Evolutionary conservation across 768 basidiomycete species (phyloP).

Genomic region (Collybiopsis luxurians): DNA sequence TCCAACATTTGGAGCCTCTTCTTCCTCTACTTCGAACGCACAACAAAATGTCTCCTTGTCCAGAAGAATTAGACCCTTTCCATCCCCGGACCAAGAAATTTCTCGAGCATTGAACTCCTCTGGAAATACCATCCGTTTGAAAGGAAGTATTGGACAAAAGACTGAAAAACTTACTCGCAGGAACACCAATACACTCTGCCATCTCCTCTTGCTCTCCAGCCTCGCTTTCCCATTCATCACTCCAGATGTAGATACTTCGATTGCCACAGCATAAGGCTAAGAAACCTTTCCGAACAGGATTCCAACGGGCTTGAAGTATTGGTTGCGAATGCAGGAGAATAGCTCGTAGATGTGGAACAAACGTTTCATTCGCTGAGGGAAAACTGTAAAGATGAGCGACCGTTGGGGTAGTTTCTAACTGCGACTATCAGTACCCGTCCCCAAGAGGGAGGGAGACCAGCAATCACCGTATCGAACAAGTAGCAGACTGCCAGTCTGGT

Average conservation of each 20-base stretch:
- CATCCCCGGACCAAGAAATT: constrained; percentile 82
- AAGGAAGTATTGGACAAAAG: constrained; percentile 15
- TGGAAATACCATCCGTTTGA: not conserved
- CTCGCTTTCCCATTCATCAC: constrained; percentile 74
- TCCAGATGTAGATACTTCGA: constrained; percentile 74
- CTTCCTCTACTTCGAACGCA: constrained; percentile 73
- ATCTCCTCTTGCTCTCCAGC: constrained; percentile 64
- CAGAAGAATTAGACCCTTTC: constrained; percentile 72
- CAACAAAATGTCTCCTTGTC: constrained; percentile 84
- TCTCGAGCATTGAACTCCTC: constrained; percentile 61
- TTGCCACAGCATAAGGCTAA: constrained; percentile 66
- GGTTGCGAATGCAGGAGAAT: constrained; percentile 65
- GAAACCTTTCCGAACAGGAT: constrained; percentile 75
- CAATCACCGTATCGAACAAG: constrained; percentile 77
- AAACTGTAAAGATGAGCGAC: constrained; percentile 72
- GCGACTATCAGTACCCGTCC: too few species aligned
- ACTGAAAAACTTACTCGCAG: constrained; percentile 60
- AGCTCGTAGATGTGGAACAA: constrained; percentile 58
- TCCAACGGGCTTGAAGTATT: constrained; percentile 74
- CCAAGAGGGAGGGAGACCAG: too few species aligned
- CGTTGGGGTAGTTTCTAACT: constrained; percentile 60
- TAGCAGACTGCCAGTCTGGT: constrained; percentile 69
- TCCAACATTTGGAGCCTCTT: too few species aligned
- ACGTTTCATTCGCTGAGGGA: constrained; percentile 55
- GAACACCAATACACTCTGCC: constrained; percentile 89